phyloP scores from a whole-genome alignment of 225 moss, liverwort and hornwort genomes.

The Sphagnum contortum region DNA sequence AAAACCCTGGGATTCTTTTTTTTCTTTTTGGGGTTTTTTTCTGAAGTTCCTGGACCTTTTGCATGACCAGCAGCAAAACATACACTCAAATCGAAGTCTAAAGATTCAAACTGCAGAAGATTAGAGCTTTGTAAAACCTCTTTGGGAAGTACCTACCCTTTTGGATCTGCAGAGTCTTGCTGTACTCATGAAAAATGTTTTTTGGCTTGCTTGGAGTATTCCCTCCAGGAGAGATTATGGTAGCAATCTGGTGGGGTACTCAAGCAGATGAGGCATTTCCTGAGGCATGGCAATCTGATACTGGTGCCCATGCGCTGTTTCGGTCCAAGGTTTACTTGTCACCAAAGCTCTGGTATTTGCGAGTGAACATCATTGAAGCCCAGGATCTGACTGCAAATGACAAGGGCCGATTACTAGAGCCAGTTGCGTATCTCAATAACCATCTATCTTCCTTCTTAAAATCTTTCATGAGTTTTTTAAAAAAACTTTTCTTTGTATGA shows the following conservation, averaged over 20 bases:
- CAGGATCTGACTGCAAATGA: slow-evolving; percentile 63
- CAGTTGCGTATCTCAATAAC: slow-evolving; percentile 17
- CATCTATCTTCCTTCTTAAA: too few relatives aligned
- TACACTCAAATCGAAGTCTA: too few relatives aligned
- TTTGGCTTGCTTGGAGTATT: not conserved
- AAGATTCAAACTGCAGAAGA: too few relatives aligned
- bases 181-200: too few relatives aligned
- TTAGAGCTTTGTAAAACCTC: too few relatives aligned
- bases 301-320: slow-evolving; percentile 82
- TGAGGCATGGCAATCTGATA: slow-evolving; percentile 96
- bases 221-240: slow-evolving; percentile 76
- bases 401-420: slow-evolving; percentile 34
- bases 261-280: slow-evolving; percentile 98
- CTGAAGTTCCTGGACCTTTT: too few relatives aligned
- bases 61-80: too few relatives aligned
- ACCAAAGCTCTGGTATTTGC: slow-evolving; percentile 88
- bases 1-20: too few relatives aligned
- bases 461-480: too few relatives aligned
- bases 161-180: too few relatives aligned
- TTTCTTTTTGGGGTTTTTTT: too few relatives aligned
- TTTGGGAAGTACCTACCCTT: too few relatives aligned
- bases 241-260: slow-evolving; percentile 92
- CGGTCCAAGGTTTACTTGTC: slow-evolving; percentile 86
- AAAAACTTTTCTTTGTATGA: not conserved
- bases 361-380: slow-evolving; percentile 82